phyloP scores from a whole-genome alignment of 805 yeast genomes.

The Saccharomycopsis javanensis region DNA sequence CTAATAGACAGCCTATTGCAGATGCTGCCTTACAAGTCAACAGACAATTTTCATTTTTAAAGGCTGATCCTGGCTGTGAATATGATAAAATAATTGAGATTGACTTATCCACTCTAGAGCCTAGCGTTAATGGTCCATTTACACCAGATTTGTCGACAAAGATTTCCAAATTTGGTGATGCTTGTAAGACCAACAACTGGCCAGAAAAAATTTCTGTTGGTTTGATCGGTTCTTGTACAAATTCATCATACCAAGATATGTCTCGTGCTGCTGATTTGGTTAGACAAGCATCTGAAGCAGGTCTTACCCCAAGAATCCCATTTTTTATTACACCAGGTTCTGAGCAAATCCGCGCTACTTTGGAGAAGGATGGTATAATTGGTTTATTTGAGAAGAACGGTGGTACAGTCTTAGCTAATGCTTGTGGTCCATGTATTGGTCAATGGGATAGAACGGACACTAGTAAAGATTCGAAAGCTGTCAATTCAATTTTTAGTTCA shows the following conservation, averaged over 20 bases:
- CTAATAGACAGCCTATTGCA: slow-evolving; percentile 78
- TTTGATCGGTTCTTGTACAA: slow-evolving; percentile 96
- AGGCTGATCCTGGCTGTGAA: slow-evolving; percentile 88
- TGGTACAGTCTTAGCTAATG: slow-evolving; percentile 91
- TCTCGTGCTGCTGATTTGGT: slow-evolving; percentile 91
- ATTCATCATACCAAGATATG: slow-evolving; percentile 98
- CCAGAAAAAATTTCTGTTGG: slow-evolving; percentile 90
- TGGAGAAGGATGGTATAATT: slow-evolving; percentile 91
- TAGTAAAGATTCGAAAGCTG: slow-evolving; percentile 66
- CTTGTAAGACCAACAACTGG: slow-evolving; percentile 82
- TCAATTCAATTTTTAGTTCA: slow-evolving; percentile 89
- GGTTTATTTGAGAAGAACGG: slow-evolving; percentile 84
- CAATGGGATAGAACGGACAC: slow-evolving; percentile 96
- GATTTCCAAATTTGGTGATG: slow-evolving; percentile 74
- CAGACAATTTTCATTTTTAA: slow-evolving; percentile 50
- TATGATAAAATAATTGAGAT: slow-evolving; percentile 91
- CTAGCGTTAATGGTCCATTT: slow-evolving; percentile 95
- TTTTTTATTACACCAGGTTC: slow-evolving; percentile 97
- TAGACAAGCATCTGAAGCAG: slow-evolving; percentile 82
- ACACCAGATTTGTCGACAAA: slow-evolving; percentile 98
- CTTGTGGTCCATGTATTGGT: slow-evolving; percentile 99
- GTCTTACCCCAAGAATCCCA: slow-evolving; percentile 83
- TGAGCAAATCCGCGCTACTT: slow-evolving; percentile 96
- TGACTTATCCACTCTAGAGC: slow-evolving; percentile 82
- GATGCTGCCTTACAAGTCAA: slow-evolving; percentile 66